phyloP scores from a whole-genome alignment of 2,329 filamentous ascomycete species.

The Fusarium luffae region DNA sequence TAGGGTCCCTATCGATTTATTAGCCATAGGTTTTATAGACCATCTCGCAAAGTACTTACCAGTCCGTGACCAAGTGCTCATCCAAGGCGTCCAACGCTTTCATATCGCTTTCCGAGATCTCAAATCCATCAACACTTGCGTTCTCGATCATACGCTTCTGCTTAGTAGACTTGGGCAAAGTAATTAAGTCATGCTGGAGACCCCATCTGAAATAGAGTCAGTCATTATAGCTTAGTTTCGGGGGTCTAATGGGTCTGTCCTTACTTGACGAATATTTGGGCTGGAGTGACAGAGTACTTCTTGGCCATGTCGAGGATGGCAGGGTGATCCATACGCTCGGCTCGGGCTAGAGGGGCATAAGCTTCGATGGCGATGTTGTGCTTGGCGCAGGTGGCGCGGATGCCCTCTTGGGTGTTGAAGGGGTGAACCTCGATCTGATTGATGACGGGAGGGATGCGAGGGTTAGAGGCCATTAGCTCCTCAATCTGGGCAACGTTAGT shows the following conservation, averaged over 20 bases:
- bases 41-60: conserved; percentile 51
- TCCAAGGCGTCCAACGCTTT: conserved; percentile 71
- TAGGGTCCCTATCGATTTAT: conserved; percentile 46
- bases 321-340: conserved; percentile 75
- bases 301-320: conserved; percentile 69
- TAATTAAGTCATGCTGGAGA: conserved; percentile 77
- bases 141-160: conserved; percentile 73
- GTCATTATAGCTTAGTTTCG: no score
- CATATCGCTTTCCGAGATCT: conserved; percentile 73
- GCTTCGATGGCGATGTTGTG: conserved; percentile 79
- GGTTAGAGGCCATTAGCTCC: conserved; percentile 72
- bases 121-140: conserved; percentile 68
- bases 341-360: conserved; percentile 81
- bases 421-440: conserved; percentile 88
- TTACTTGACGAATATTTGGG: conserved; percentile 75
- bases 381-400: conserved; percentile 72
- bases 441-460: conserved; percentile 72
- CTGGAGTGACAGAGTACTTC: conserved; percentile 76
- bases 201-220: conserved; percentile 68
- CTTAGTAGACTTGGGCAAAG: conserved; percentile 77
- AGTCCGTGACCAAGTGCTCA: conserved; percentile 78
- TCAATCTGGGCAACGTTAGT: conserved; percentile 61
- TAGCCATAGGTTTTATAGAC: background rate
- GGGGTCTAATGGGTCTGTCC: no score
- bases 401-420: conserved; percentile 78